These are phyloP conservation scores for Torulaspora gathmanii DNA, from an alignment of 805 yeast species.

Conservation along the genomic window DNA sequence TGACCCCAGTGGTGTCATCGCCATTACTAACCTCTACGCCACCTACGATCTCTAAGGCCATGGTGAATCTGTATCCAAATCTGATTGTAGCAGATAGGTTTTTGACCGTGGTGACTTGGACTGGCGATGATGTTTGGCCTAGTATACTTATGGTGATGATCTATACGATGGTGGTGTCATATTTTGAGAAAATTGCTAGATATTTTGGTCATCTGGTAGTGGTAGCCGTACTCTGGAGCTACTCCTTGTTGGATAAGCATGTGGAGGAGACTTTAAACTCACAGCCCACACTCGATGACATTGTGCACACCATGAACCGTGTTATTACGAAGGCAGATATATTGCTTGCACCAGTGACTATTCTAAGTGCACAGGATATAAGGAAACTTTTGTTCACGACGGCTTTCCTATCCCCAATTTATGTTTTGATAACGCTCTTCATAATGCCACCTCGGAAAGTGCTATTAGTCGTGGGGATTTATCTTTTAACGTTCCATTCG, in stretches of 20 bases:
- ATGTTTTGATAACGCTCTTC: constrained; percentile 63
- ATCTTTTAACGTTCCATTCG: constrained; percentile 78
- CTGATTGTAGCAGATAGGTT: constrained; percentile 64
- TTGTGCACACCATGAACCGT: constrained; percentile 68
- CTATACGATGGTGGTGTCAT: constrained; percentile 58
- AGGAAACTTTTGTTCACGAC: constrained; percentile 79
- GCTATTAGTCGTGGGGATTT: constrained; percentile 52
- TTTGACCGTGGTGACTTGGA: constrained; percentile 82
- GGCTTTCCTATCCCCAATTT: constrained; percentile 78
- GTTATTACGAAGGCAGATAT: constrained; percentile 73
- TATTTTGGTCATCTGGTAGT: constrained; percentile 77
- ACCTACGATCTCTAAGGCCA: constrained; percentile 79
- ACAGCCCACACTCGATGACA: constrained; percentile 82
- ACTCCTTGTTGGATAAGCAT: constrained; percentile 52
- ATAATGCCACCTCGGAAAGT: constrained; percentile 67
- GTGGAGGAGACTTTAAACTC: constrained; percentile 55
- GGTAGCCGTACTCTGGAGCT: constrained; percentile 56
- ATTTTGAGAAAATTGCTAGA: constrained; percentile 71
- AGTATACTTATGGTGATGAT: constrained; percentile 49
- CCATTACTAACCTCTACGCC: constrained; percentile 88
- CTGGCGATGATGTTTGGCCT: constrained; percentile 76
- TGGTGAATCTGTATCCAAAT: constrained; percentile 81
- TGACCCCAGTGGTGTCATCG: constrained; percentile 45
- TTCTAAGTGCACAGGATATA: constrained; percentile 73
- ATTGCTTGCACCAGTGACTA: constrained; percentile 74